These are phyloP conservation scores for Clathrospora elynae DNA, from an alignment of 2,329 filamentous ascomycete species.

Conservation along the genomic window DNA sequence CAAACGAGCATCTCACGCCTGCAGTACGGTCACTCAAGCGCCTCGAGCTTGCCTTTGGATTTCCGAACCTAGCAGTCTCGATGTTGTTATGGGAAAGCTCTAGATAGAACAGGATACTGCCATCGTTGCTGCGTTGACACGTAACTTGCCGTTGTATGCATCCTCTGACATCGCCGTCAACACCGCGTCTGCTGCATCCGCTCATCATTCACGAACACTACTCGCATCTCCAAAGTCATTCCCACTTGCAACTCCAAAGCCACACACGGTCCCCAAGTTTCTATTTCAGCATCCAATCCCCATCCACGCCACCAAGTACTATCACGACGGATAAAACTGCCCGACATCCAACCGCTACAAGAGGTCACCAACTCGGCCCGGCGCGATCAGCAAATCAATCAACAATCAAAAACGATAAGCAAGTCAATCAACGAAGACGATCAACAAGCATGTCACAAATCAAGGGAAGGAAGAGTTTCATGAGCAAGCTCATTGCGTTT, in stretches of 20 bases:
- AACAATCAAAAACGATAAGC: too few species aligned
- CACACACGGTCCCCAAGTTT: too few species aligned
- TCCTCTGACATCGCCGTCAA: too few species aligned
- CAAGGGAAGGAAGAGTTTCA: slow-evolving; percentile 7
- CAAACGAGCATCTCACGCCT: neutral
- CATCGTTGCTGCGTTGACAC: too few species aligned
- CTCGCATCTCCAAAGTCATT: too few species aligned
- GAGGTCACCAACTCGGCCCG: neutral
- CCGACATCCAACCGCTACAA: too few species aligned
- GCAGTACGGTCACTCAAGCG: neutral
- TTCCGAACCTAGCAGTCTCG: neutral
- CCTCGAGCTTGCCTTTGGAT: neutral
- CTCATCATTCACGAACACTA: neutral
- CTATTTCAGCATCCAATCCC: too few species aligned
- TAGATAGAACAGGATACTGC: too few species aligned
- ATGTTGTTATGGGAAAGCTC: neutral
- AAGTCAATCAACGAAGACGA: neutral
- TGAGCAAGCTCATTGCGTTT: slow-evolving; percentile 24
- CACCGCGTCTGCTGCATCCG: neutral
- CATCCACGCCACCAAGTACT: neutral
- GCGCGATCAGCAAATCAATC: neutral
- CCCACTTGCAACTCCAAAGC: too few species aligned
- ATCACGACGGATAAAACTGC: neutral
- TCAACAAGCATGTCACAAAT: slow-evolving; percentile 9
- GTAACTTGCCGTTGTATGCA: too few species aligned